These are phyloP conservation scores for Ambrosia hybrid DNA, from an alignment of 140 eudicot species.

Conservation along the genomic window DNA sequence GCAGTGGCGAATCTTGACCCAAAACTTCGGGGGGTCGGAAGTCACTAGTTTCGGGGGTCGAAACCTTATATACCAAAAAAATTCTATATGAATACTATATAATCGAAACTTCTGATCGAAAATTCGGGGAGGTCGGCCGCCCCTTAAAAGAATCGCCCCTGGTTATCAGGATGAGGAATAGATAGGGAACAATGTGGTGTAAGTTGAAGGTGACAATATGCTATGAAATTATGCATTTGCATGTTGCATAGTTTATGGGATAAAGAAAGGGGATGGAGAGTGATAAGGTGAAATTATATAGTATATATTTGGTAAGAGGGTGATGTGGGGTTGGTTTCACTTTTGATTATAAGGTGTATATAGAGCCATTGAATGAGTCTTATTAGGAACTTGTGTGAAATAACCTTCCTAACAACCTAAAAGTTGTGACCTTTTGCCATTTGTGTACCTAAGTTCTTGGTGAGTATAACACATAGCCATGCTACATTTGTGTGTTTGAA, in stretches of 20 bases:
- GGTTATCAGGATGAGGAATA: conserved; percentile 10
- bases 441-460: conserved; percentile 21
- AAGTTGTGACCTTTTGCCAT: not conserved
- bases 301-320: conserved; percentile 36
- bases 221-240: conserved; percentile 20
- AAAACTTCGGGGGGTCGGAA: no score
- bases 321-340: conserved; percentile 44
- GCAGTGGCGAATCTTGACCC: not conserved
- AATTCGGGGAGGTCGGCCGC: no score
- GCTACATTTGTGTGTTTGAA: not conserved
- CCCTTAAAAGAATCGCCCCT: no score
- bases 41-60: no score
- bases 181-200: conserved; percentile 24
- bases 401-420: conserved; percentile 1
- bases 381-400: conserved; percentile 30
- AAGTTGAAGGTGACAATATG: conserved; percentile 27
- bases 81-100: no score
- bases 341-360: conserved; percentile 34
- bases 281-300: conserved; percentile 33
- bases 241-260: conserved; percentile 43
- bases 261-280: conserved; percentile 38
- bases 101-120: no score
- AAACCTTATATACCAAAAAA: no score
- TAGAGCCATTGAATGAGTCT: conserved; percentile 64
- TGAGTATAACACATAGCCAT: conserved; percentile 9